phyloP scores from a whole-genome alignment of 768 basidiomycete genomes.

The Mycena rebaudengoi region DNA sequence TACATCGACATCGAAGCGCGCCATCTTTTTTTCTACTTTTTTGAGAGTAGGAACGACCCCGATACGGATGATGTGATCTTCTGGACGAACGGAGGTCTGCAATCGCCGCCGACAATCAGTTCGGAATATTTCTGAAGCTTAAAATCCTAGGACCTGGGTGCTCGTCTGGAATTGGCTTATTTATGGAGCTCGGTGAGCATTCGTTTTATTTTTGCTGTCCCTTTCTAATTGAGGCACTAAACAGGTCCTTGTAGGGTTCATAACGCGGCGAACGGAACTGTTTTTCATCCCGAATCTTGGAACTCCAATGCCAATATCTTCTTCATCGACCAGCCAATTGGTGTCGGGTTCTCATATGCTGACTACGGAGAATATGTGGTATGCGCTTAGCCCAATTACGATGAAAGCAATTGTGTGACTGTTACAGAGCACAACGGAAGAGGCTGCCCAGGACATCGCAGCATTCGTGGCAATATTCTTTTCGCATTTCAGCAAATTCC shows the following conservation, averaged over 20 bases:
- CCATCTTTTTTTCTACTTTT: conserved; percentile 65
- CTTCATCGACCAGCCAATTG: conserved; percentile 56
- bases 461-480: conserved; percentile 66
- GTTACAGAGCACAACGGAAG: conserved; percentile 55
- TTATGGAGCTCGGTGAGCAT: conserved; percentile 10
- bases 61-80: conserved; percentile 54
- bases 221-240: background rate
- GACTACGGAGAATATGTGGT: conserved; percentile 40
- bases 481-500: conserved; percentile 60
- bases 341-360: conserved; percentile 57
- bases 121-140: background rate
- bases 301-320: conserved; percentile 57
- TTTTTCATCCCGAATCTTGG: conserved; percentile 56
- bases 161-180: background rate
- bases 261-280: conserved; percentile 46
- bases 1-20: conserved; percentile 58
- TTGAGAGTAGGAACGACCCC: conserved; percentile 60
- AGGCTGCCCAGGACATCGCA: conserved; percentile 62
- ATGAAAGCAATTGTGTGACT: background rate
- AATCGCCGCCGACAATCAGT: background rate
- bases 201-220: background rate
- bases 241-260: conserved; percentile 56
- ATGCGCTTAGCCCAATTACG: background rate
- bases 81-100: conserved; percentile 59
- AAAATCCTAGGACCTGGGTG: conserved; percentile 2